A percentile compares a stretch with the other conserved stretches of the same genome.
phyloP scores from a whole-genome alignment of 2,329 filamentous ascomycete genomes.

The Xylariaceae sp. region DNA sequence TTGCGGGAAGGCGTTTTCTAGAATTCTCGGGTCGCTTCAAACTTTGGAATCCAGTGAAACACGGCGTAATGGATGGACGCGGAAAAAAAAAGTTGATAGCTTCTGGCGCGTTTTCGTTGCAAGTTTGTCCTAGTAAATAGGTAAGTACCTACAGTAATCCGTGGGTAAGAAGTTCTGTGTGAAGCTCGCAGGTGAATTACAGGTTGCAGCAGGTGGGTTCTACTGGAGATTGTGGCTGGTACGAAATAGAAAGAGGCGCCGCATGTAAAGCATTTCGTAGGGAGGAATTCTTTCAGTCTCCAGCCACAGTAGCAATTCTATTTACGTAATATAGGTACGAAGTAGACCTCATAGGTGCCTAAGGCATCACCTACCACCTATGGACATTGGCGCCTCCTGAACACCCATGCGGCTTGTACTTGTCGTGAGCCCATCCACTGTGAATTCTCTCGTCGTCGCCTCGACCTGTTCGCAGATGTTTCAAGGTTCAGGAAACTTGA shows the following conservation, averaged over 20 bases:
- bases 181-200: slow-evolving; percentile 17
- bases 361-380: background rate
- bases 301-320: too few relatives aligned
- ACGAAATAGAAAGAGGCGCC: background rate
- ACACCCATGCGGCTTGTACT: too few relatives aligned
- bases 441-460: too few relatives aligned
- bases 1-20: background rate
- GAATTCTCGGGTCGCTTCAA: background rate
- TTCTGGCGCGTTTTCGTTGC: slow-evolving; percentile 2
- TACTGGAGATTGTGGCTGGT: slow-evolving; percentile 8
- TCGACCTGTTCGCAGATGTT: background rate
- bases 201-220: background rate
- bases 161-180: slow-evolving; percentile 10
- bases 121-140: background rate
- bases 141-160: too few relatives aligned
- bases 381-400: background rate
- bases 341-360: background rate
- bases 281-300: too few relatives aligned
- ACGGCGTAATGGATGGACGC: background rate
- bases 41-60: background rate
- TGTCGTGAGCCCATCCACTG: too few relatives aligned
- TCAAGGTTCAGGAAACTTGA: background rate
- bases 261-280: background rate
- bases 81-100: background rate
- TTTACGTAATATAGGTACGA: too few relatives aligned